Base-by-base conservation (phyloP, 306 rosid species). In the Trifolium repens region DNA sequence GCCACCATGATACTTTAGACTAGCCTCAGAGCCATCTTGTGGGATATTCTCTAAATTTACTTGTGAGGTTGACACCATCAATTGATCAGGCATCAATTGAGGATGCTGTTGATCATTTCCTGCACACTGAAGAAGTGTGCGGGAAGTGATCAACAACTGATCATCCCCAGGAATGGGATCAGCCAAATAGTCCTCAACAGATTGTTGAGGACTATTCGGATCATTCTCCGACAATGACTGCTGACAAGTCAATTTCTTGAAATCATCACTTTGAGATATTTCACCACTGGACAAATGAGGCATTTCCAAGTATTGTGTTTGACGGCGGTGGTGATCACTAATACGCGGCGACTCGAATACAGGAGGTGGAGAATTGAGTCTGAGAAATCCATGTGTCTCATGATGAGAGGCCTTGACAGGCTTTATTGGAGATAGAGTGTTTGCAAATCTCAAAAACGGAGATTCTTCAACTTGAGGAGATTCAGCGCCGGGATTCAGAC, bases 301-400 rank as follows among this genome's bases (percentile, higher is more conserved):
- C 96, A 91, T 87, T 73, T 79, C 84, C 59, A 77, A 24, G 52
- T 78, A 53, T 39, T 61, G 80, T 50, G 87, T 42, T 70, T 76
- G 81, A 5, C 74, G 24, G 24, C 1, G 75, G 58, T 54, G 79
- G 66, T 60, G 79, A 80, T 58, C 13, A 59, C 75, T 85, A n/a
- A 82, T 68, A 10, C 81, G 83, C 3, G 91, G 91, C 1, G 96
- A 86, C n/a, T 79, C 74, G 82, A 86, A 87, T 54, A 83, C 89
- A 71, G 73, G 79, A 55, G 91, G 91, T 42, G 89, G 88, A 79
- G 87, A 88, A 74, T 17, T 80, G 63, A 87, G 85, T 69, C 80
- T 82, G 42, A 70, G 58, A 54, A 85, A 82, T 27, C 84, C 81
- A 52, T 72, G 86, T 7, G 71, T 72, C 39, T 52, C 52, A 22